Base-by-base conservation (phyloP, 768 basidiomycete genomes). In the Kwoniella sp. region DNA sequence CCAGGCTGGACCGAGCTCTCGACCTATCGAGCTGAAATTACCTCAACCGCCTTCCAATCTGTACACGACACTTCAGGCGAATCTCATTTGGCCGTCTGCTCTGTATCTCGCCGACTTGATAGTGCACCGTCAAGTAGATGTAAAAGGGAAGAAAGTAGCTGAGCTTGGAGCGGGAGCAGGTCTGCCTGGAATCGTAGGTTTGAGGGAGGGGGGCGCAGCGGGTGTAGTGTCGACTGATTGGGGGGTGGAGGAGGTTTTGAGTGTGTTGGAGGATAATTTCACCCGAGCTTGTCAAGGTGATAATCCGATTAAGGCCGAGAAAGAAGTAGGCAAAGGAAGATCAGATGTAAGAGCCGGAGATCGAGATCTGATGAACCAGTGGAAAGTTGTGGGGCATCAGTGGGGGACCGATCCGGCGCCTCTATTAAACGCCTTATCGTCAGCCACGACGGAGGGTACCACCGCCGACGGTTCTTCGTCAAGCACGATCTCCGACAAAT, bases 141-240 rank as follows among this genome's bases (percentile, higher is more conserved):
- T 72, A 0, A 13, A 25, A 7, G 53, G 30, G 2, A 29, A 53
- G 37, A 36, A 70, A 21, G 63, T 76, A 3, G 68, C 70, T 21
- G 78, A 79, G 54, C 65, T 79, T 22, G 78, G 78, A 17, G 77
- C 78, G 6, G 77, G 71, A 26, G 75, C 74, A 2, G 78, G 78
- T 2, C 60, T 79, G 46, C 73, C 77, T 7, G 71, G 73, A 15
- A 65, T 78, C 13, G 65, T 69, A 0, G 70, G 72, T 6, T 21
- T 55, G 2, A 44, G 26, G 26, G 67, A 64, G 0, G 69, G 66
- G 1, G 19, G 51, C 17, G 69, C 60, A 1, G 15, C 10, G 29
- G 17, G 21, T 1, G 73, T 77, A 1, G 68, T 79, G 21, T 48
- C 62, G n/a, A 72, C 74, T 8, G 78, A 79, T 48, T 79, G 76